These are phyloP conservation scores for Nemania sp. DNA, from an alignment of 2,329 filamentous ascomycete genomes.

Conservation along the genomic window DNA sequence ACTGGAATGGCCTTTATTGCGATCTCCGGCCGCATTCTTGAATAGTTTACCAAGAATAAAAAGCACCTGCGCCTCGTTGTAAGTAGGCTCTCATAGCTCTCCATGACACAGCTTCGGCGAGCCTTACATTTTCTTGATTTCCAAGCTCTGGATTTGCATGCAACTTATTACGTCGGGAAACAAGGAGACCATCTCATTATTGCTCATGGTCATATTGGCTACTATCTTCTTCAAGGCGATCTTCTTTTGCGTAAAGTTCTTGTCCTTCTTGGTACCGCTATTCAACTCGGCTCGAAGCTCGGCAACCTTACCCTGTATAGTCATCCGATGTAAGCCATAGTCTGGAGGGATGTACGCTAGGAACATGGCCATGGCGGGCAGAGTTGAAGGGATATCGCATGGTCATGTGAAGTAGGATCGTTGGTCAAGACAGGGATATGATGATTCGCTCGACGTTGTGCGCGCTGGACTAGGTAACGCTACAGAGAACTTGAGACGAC, in stretches of 20 bases:
- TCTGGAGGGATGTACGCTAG: conserved; percentile 56
- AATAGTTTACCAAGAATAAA: conserved; percentile 95
- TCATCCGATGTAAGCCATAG: conserved; percentile 57
- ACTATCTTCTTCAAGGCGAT: conserved; percentile 99
- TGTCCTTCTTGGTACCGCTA: conserved; percentile 95
- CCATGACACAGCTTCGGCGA: background rate
- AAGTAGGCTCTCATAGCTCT: conserved; percentile 11
- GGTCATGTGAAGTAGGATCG: conserved; percentile 21
- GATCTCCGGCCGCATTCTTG: conserved; percentile 90
- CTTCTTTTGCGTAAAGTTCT: conserved; percentile 93
- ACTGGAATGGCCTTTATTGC: conserved; percentile 91
- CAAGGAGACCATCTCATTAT: conserved; percentile 98
- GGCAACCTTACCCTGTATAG: conserved; percentile 92
- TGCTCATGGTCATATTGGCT: conserved; percentile 99
- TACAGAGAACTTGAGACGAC: background rate
- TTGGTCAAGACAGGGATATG: conserved; percentile 21
- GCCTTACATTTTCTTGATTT: conserved; percentile 98
- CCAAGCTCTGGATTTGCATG: conserved; percentile 92
- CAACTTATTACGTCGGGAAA: conserved; percentile 95
- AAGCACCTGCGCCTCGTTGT: conserved; percentile 74
- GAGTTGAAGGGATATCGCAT: conserved; percentile 27
- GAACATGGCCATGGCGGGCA: conserved; percentile 51
- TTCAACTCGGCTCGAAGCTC: conserved; percentile 94
- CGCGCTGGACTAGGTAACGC: background rate
- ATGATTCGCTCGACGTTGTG: conserved; percentile 9